Percentiles rank a stretch among this genome's conserved stretches.
Evolutionary conservation across 2,329 filamentous ascomycete genomes (phyloP).

Genomic region (Penicillium crustosum): DNA sequence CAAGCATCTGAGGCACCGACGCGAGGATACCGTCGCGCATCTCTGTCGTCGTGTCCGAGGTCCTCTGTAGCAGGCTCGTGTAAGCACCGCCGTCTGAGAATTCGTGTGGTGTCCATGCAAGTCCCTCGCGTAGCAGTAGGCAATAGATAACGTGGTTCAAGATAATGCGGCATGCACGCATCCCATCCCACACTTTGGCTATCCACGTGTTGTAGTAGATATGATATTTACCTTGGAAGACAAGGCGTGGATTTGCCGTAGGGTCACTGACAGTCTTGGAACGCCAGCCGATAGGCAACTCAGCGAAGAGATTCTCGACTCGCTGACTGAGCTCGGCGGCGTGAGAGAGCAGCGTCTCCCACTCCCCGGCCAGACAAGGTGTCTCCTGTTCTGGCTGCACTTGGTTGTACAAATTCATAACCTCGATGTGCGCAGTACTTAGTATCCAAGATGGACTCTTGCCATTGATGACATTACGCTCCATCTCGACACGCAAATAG

Average conservation of each 20-base stretch:
- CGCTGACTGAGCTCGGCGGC: neutral
- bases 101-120: neutral
- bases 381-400: neutral
- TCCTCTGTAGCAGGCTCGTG: neutral
- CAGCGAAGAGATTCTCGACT: neutral
- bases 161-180: neutral
- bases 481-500: neutral
- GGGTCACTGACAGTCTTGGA: neutral
- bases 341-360: neutral
- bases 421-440: neutral
- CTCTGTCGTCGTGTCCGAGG: neutral
- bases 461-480: neutral
- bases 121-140: neutral
- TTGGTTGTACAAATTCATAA: neutral
- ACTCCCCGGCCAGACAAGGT: neutral
- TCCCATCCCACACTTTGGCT: neutral
- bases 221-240: neutral
- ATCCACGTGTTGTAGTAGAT: neutral
- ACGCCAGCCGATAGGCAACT: neutral
- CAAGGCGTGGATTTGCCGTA: neutral
- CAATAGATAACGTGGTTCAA: neutral
- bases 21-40: neutral
- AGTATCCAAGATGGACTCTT: neutral
- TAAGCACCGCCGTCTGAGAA: neutral
- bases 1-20: neutral